A percentile compares a stretch with the other conserved stretches of the same genome.
These are phyloP conservation scores for Mentha longifolia DNA, from an alignment of 257 asterid genomes.

Conservation along the genomic window DNA sequence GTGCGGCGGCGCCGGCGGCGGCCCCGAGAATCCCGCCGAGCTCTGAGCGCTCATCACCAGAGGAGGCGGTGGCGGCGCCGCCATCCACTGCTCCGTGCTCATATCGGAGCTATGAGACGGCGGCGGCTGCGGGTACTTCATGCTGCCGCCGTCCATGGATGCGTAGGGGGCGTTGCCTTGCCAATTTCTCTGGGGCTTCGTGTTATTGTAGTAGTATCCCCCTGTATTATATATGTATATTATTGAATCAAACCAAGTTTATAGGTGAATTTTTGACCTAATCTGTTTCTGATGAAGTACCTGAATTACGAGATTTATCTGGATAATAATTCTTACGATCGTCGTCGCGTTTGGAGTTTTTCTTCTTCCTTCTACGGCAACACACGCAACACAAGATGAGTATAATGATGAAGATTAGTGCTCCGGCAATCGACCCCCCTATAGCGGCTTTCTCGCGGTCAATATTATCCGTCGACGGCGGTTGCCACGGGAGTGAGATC, in stretches of 20 bases:
- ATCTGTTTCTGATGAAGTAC: background rate
- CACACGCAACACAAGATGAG: conserved; percentile 46
- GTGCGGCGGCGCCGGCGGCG: conserved; percentile 65
- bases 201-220: conserved; percentile 45
- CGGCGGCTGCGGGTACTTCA: conserved; percentile 47
- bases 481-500: conserved; percentile 18
- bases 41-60: conserved; percentile 62
- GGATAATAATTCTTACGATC: conserved; percentile 53
- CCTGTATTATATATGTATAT: conserved; percentile 31
- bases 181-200: conserved; percentile 50
- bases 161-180: conserved; percentile 28
- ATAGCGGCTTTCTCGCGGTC: conserved; percentile 34
- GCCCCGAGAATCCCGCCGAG: conserved; percentile 71
- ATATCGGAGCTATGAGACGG: conserved; percentile 41
- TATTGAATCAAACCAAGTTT: background rate
- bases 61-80: conserved; percentile 73
- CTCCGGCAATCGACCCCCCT: conserved; percentile 50
- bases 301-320: background rate
- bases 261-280: too few relatives aligned
- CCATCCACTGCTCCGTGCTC: conserved; percentile 73
- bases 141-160: conserved; percentile 37
- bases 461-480: conserved; percentile 1
- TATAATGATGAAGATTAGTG: conserved; percentile 50
- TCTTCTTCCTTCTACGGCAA: conserved; percentile 50
- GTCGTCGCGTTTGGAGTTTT: conserved; percentile 43